Evolutionary conservation across 2,329 filamentous ascomycete genomes (phyloP).

Genomic region (Fusarium sarcochroum): DNA sequence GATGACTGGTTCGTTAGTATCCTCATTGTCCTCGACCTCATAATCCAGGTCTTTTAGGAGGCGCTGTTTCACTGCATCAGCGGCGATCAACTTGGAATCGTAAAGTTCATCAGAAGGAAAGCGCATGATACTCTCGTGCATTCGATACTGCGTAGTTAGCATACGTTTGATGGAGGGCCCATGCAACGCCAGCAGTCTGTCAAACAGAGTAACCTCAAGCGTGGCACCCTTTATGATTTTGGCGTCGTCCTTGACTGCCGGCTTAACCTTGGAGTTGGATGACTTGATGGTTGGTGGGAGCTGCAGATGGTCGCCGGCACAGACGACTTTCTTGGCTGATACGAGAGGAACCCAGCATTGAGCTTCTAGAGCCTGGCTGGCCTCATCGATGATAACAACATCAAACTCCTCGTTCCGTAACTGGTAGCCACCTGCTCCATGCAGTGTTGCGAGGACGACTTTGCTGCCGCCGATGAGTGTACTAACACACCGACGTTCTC

Average conservation of each 20-base stretch:
- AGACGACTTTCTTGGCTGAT: constrained; percentile 84
- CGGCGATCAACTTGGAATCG: constrained; percentile 83
- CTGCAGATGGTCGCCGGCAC: constrained; percentile 95
- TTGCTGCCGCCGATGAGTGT: constrained; percentile 82
- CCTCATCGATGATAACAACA: constrained; percentile 95
- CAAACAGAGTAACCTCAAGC: constrained; percentile 93
- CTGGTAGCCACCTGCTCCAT: constrained; percentile 90
- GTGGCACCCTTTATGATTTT: constrained; percentile 67
- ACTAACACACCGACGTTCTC: constrained; percentile 85
- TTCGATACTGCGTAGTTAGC: constrained; percentile 97
- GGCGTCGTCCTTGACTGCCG: constrained; percentile 54
- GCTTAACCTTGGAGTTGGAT: constrained; percentile 66
- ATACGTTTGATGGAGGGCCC: constrained; percentile 89
- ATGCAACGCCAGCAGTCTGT: constrained; percentile 85
- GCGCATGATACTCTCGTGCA: constrained; percentile 96
- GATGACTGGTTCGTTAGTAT: constrained; percentile 88
- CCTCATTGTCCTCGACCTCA: constrained; percentile 82
- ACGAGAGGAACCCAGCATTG: constrained; percentile 97
- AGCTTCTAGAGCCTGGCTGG: constrained; percentile 93
- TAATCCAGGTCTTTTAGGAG: constrained; percentile 85
- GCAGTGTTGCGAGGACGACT: constrained; percentile 92
- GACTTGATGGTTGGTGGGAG: constrained; percentile 96
- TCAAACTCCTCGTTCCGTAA: constrained; percentile 86
- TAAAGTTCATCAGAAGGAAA: constrained; percentile 94
- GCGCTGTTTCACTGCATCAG: constrained; percentile 80